phyloP scores from a whole-genome alignment of 306 rosid genomes.

The Sicyos baderoa region DNA sequence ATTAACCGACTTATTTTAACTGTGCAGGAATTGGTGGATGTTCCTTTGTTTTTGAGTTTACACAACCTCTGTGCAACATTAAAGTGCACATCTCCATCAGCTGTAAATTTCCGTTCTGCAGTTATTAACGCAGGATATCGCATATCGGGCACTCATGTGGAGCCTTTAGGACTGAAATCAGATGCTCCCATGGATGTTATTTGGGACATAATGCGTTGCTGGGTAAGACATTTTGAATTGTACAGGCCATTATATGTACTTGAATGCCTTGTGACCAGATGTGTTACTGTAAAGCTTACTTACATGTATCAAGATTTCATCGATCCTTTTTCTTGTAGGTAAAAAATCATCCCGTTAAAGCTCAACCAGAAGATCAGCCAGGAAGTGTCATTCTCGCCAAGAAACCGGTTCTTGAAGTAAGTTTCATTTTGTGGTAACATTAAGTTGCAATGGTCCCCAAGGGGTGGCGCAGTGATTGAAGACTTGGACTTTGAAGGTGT shows the following conservation, averaged over 20 bases:
- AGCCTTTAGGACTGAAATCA: conserved; percentile 83
- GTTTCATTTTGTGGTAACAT: conserved; percentile 13
- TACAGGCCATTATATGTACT: neutral
- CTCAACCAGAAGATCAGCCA: conserved; percentile 71
- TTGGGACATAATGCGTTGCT: conserved; percentile 99
- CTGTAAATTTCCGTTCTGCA: conserved; percentile 87
- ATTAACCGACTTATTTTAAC: neutral
- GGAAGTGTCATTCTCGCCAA: conserved; percentile 86
- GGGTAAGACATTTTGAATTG: conserved; percentile 44
- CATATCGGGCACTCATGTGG: conserved; percentile 91
- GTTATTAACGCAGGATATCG: conserved; percentile 89
- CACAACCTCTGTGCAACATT: conserved; percentile 92
- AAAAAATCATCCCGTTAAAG: conserved; percentile 82
- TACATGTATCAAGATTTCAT: neutral
- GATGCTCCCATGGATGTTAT: conserved; percentile 93
- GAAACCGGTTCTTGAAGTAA: conserved; percentile 87
- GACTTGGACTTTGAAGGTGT: too few relatives aligned
- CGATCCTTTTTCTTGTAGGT: conserved; percentile 32
- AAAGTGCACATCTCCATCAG: conserved; percentile 96
- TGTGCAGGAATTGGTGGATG: conserved; percentile 81
- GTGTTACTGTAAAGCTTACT: too few relatives aligned
- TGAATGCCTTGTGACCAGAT: too few relatives aligned
- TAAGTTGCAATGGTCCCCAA: neutral
- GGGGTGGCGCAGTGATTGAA: too few relatives aligned
- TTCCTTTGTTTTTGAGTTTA: conserved; percentile 81